Evolutionary conservation across 2,329 filamentous ascomycete genomes (phyloP).

Genomic region (Chaetothyriales sp.): DNA sequence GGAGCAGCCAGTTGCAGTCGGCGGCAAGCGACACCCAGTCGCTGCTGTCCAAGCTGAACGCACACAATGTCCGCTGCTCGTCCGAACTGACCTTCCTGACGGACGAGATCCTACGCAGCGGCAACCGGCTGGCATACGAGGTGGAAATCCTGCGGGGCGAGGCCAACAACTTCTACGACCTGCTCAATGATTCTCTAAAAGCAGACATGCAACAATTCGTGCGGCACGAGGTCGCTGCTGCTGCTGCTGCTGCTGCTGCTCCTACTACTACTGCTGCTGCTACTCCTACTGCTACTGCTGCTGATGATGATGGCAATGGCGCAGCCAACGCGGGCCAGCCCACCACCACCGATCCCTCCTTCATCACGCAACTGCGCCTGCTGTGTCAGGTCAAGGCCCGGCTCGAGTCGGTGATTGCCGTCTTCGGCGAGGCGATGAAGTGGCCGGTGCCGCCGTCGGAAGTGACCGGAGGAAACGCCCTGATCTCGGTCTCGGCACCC

Average conservation of each 20-base stretch:
- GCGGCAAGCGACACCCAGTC: slow-evolving; percentile 68
- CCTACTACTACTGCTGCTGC: too few species aligned
- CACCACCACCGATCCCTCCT: slow-evolving; percentile 43
- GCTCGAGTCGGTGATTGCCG: slow-evolving; percentile 79
- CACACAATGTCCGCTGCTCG: slow-evolving; percentile 72
- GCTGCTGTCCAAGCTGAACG: slow-evolving; percentile 74
- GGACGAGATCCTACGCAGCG: slow-evolving; percentile 84
- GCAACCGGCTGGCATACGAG: slow-evolving; percentile 80
- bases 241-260: neutral
- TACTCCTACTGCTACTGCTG: neutral
- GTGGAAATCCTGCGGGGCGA: slow-evolving; percentile 88
- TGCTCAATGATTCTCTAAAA: slow-evolving; percentile 57
- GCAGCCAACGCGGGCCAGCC: slow-evolving; percentile 2
- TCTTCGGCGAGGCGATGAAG: slow-evolving; percentile 90
- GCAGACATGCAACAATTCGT: slow-evolving; percentile 62
- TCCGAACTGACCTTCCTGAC: slow-evolving; percentile 75
- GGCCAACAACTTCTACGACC: slow-evolving; percentile 64
- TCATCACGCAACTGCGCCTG: slow-evolving; percentile 66
- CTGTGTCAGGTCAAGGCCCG: slow-evolving; percentile 68
- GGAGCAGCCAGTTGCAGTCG: slow-evolving; percentile 37
- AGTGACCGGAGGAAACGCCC: slow-evolving; percentile 66
- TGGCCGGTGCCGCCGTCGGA: slow-evolving; percentile 86
- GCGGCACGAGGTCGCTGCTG: slow-evolving; percentile 31
- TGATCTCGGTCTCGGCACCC: slow-evolving; percentile 80
- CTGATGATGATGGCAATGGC: slow-evolving; percentile 6